Conservation (phyloP, 306 rosid species). For the Carpinus fangiana region DNA sequence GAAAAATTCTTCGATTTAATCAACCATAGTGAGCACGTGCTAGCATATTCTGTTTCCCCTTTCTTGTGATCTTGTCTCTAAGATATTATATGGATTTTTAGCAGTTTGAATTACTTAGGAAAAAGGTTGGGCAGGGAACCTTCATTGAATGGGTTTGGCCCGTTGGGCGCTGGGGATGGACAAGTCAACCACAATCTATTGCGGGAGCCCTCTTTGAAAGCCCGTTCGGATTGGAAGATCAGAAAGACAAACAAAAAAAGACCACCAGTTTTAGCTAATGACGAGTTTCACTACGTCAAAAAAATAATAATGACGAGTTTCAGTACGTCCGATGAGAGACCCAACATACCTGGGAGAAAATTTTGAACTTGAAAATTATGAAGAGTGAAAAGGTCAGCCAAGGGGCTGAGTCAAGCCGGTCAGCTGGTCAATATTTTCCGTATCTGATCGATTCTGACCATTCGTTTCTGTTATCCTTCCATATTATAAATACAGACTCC, state of each 20-base stretch:
- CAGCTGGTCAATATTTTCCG: background rate
- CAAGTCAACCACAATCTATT: background rate
- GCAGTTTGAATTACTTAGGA: no score
- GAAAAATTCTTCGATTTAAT: no score
- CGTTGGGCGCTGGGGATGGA: background rate
- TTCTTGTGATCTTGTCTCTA: no score
- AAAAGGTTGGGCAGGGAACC: no score
- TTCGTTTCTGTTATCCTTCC: background rate
- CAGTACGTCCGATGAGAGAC: background rate
- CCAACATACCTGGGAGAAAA: background rate
- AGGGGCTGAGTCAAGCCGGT: constrained; percentile 6
- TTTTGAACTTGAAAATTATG: background rate
- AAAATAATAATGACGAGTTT: no score
- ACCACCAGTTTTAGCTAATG: no score
- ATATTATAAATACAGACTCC: constrained; percentile 13
- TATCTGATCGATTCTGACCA: constrained; percentile 49
- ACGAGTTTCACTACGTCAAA: background rate
- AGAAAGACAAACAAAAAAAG: no score
- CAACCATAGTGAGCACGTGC: no score
- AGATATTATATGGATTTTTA: no score
- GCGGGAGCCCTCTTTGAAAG: background rate
- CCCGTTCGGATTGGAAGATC: background rate
- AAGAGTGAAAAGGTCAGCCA: constrained; percentile 11
- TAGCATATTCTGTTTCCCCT: no score
- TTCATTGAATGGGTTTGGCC: background rate